Evolutionary conservation across 2,329 filamentous ascomycete species (phyloP).

Genomic region (Calonectria multiphialidica): DNA sequence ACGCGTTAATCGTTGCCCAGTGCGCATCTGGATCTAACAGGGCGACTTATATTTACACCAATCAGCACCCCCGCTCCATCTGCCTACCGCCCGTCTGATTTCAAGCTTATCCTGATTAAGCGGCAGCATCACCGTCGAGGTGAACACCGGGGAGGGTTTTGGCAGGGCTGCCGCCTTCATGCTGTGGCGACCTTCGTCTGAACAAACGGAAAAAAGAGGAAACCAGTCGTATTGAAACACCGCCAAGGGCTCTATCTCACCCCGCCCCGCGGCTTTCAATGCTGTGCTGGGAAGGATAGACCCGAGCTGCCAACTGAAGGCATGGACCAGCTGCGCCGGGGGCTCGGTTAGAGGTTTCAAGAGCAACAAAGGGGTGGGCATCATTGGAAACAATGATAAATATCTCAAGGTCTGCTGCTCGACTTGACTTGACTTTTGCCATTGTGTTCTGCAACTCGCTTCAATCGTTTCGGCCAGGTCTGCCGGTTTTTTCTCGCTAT

Average conservation of each 20-base stretch:
- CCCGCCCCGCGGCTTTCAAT: not conserved
- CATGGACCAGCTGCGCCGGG: not conserved
- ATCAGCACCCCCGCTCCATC: not conserved
- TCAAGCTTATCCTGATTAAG: conserved; percentile 6
- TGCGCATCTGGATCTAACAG: conserved; percentile 6
- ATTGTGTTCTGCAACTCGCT: conserved; percentile 1
- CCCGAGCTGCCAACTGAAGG: not conserved
- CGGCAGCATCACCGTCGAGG: conserved; percentile 5
- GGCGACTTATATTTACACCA: conserved; percentile 3
- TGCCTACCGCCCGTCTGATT: not conserved
- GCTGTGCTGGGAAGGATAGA: not conserved
- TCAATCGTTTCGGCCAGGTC: conserved; percentile 10
- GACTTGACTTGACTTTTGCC: not conserved
- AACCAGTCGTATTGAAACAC: not conserved
- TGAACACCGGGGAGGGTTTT: not conserved
- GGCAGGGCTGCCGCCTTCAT: not conserved
- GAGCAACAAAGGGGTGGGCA: not conserved
- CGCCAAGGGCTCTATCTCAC: not conserved
- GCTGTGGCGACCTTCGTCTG: not conserved
- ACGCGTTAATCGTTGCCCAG: conserved; percentile 6
- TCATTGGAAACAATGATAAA: conserved; percentile 5
- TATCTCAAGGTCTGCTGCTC: not conserved
- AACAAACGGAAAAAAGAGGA: not conserved
- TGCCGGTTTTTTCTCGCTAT: conserved; percentile 5
- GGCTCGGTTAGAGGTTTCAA: not conserved